Evolutionary conservation across 805 yeast genomes (phyloP).

Genomic region (Saccharomyces jurei): DNA sequence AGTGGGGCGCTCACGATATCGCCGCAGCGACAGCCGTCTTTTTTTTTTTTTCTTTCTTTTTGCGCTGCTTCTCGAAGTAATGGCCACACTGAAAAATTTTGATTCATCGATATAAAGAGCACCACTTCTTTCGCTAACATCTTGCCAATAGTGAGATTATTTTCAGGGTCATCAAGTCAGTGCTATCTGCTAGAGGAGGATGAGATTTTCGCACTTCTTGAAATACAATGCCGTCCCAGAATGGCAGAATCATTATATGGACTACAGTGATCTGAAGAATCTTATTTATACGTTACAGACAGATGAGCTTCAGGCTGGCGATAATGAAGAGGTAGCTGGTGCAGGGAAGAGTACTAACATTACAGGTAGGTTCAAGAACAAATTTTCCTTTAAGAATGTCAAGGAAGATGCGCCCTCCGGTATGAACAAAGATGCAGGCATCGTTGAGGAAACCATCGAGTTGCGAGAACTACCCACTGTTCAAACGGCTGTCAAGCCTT

Average conservation of each 20-base stretch:
- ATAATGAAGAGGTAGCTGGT: slow-evolving; percentile 1
- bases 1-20: not conserved
- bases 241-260: slow-evolving; percentile 74
- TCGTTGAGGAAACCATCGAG: not conserved
- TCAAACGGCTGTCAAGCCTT: slow-evolving; percentile 3
- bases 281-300: slow-evolving; percentile 45
- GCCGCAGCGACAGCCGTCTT: not conserved
- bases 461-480: not conserved
- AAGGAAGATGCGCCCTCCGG: slow-evolving; percentile 6
- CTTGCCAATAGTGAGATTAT: not conserved
- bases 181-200: slow-evolving; percentile 13
- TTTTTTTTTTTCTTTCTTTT: not conserved
- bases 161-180: not conserved
- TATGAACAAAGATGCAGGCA: not conserved
- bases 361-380: not conserved
- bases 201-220: slow-evolving; percentile 61
- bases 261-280: slow-evolving; percentile 51
- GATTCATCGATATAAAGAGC: not conserved
- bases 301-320: slow-evolving; percentile 14
- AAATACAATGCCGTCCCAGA: slow-evolving; percentile 66
- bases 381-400: not conserved
- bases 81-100: not conserved
- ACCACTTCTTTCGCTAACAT: not conserved
- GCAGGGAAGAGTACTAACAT: not conserved
- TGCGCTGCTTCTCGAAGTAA: not conserved